phyloP scores from a whole-genome alignment of 768 basidiomycete genomes.

The Podaxis sp. region DNA sequence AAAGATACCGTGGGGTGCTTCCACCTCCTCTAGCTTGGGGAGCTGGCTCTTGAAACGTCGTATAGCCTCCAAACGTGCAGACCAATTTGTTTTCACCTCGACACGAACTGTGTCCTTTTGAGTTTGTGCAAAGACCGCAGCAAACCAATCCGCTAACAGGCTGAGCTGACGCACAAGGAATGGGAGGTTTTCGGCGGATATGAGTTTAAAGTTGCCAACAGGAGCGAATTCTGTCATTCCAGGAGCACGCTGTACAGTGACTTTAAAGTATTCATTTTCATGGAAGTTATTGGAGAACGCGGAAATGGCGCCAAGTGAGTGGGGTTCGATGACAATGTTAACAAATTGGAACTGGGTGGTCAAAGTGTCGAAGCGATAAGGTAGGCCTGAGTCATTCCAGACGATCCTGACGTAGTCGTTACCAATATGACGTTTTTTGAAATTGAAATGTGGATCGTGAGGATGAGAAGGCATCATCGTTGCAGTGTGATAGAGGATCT shows the following conservation, averaged over 20 bases:
- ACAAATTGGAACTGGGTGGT: conserved; percentile 93
- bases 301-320: conserved; percentile 77
- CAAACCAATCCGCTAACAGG: conserved; percentile 86
- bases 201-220: conserved; percentile 89
- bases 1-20: conserved; percentile 38
- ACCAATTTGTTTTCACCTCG: conserved; percentile 90
- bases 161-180: conserved; percentile 86
- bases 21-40: conserved; percentile 19
- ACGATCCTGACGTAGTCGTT: conserved; percentile 96
- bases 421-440: conserved; percentile 95
- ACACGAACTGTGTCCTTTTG: conserved; percentile 62
- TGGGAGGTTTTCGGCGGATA: conserved; percentile 84
- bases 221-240: conserved; percentile 96
- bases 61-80: conserved; percentile 73
- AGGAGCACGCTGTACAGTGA: conserved; percentile 80
- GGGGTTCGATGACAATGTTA: conserved; percentile 95
- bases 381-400: conserved; percentile 94
- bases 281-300: conserved; percentile 81
- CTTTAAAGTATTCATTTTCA: conserved; percentile 95
- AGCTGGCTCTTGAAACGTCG: conserved; percentile 56
- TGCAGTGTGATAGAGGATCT: conserved; percentile 92
- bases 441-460: conserved; percentile 64
- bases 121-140: conserved; percentile 75
- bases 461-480: conserved; percentile 90
- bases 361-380: conserved; percentile 90